Conservation (phyloP, 495 filamentous ascomycete species). For the Tuber microsphaerosporum region DNA sequence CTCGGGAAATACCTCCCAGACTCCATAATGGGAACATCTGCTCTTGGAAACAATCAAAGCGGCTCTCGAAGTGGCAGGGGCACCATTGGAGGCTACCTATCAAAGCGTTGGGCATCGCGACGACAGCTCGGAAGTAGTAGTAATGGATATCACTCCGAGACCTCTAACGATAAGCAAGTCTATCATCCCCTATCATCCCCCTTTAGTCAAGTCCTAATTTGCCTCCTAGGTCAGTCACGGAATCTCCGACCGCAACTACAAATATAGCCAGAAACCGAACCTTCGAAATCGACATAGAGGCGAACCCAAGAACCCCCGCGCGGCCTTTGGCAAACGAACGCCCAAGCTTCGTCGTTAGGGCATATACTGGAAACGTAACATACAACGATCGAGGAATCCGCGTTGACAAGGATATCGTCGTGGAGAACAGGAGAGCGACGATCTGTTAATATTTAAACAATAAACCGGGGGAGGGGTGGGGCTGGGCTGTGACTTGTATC, state of each 20-base stretch:
- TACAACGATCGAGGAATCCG: slow-evolving; percentile 3
- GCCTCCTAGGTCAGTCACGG: neutral
- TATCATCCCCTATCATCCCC: neutral
- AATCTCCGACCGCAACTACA: neutral
- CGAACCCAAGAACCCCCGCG: neutral
- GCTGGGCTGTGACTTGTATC: neutral
- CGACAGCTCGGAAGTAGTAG: slow-evolving; percentile 22
- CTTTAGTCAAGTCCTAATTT: neutral
- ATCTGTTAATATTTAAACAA: neutral
- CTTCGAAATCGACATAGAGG: neutral
- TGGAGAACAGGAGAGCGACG: slow-evolving; percentile 9
- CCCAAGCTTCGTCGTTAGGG: neutral
- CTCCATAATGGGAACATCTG: slow-evolving; percentile 38
- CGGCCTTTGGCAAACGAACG: neutral
- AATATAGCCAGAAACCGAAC: neutral
- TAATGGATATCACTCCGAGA: neutral
- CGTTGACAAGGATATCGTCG: slow-evolving; percentile 9
- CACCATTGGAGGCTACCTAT: slow-evolving; percentile 9
- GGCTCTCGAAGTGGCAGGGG: slow-evolving; percentile 13
- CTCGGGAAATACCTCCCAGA: slow-evolving; percentile 47
- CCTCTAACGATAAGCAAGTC: neutral
- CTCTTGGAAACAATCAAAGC: slow-evolving; percentile 13
- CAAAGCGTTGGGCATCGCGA: slow-evolving; percentile 38
- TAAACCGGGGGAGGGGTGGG: neutral
- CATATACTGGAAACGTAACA: neutral